A percentile compares a stretch with the other conserved stretches of the same genome.
These are phyloP conservation scores for Microdochium paspali DNA, from an alignment of 2,329 filamentous ascomycete species.

Conservation along the genomic window DNA sequence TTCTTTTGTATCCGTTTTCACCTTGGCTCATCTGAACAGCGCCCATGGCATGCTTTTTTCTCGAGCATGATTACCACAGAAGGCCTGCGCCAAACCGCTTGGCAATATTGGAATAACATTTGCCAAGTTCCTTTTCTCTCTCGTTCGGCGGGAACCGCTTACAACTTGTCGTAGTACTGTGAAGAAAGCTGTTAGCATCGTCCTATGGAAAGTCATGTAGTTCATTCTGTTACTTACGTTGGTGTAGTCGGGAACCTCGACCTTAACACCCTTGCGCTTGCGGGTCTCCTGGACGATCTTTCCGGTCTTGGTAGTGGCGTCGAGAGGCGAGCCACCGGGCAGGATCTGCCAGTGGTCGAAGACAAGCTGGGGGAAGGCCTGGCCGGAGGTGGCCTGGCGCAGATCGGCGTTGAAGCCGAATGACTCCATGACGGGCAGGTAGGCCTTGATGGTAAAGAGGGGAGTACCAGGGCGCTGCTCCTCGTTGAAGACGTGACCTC, in stretches of 20 bases:
- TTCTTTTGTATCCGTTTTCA: neutral
- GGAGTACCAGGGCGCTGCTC: constrained; percentile 97
- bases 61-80: neutral
- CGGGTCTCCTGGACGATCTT: constrained; percentile 80
- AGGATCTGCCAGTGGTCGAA: constrained; percentile 99
- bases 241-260: constrained; percentile 82
- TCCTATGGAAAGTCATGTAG: neutral
- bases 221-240: constrained; percentile 65
- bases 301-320: constrained; percentile 73
- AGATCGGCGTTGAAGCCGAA: constrained; percentile 99
- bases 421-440: constrained; percentile 92
- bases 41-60: neutral
- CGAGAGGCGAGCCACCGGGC: constrained; percentile 86
- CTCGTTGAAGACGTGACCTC: constrained; percentile 99
- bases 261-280: constrained; percentile 99
- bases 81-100: neutral
- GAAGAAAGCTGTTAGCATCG: constrained; percentile 28
- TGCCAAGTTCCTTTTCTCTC: neutral
- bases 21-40: neutral
- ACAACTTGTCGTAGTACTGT: constrained; percentile 99
- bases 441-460: constrained; percentile 98
- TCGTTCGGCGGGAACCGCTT: constrained; percentile 26
- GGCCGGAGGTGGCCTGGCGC: constrained; percentile 83
- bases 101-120: neutral
- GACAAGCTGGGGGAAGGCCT: constrained; percentile 98